Evolutionary conservation across 2,329 filamentous ascomycete genomes (phyloP).

Genomic region (Ophiostoma triangulosporum): DNA sequence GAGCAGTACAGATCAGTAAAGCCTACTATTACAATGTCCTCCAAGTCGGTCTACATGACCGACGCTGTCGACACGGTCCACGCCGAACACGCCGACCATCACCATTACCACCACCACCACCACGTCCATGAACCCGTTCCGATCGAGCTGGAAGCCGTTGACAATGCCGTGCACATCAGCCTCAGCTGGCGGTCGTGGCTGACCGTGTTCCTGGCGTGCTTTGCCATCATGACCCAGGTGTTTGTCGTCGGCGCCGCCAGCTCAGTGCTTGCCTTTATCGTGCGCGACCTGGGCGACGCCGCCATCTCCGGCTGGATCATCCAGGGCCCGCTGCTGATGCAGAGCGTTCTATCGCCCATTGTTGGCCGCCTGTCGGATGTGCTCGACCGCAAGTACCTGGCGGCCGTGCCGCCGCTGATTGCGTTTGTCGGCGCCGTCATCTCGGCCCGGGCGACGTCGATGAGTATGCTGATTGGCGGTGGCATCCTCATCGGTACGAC

Average conservation of each 20-base stretch:
- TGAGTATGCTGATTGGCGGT: slow-evolving; percentile 43
- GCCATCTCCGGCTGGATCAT: slow-evolving; percentile 42
- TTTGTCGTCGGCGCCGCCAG: slow-evolving; percentile 42
- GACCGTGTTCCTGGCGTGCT: slow-evolving; percentile 33
- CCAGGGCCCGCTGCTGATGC: slow-evolving; percentile 42
- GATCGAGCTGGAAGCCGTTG: slow-evolving; percentile 18
- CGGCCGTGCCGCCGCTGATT: slow-evolving; percentile 36
- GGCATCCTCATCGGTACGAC: slow-evolving; percentile 42
- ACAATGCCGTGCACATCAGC: slow-evolving; percentile 28
- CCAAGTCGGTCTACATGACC: neutral
- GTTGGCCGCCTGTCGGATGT: slow-evolving; percentile 44
- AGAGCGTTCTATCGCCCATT: slow-evolving; percentile 41
- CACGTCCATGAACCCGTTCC: slow-evolving; percentile 13
- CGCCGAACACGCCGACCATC: neutral
- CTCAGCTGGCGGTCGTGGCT: slow-evolving; percentile 42
- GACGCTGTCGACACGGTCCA: neutral
- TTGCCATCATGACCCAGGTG: slow-evolving; percentile 38
- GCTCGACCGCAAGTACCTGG: slow-evolving; percentile 39
- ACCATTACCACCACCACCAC: neutral
- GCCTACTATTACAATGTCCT: no score
- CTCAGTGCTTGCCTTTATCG: slow-evolving; percentile 41
- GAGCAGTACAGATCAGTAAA: no score
- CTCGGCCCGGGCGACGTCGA: slow-evolving; percentile 39
- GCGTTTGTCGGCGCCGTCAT: slow-evolving; percentile 40
- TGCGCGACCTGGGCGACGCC: slow-evolving; percentile 37